Evolutionary conservation across 129 eudicot genomes (phyloP), one percentile per base, ranked within the genome.

Genomic region (Tagetes erecta): DNA sequence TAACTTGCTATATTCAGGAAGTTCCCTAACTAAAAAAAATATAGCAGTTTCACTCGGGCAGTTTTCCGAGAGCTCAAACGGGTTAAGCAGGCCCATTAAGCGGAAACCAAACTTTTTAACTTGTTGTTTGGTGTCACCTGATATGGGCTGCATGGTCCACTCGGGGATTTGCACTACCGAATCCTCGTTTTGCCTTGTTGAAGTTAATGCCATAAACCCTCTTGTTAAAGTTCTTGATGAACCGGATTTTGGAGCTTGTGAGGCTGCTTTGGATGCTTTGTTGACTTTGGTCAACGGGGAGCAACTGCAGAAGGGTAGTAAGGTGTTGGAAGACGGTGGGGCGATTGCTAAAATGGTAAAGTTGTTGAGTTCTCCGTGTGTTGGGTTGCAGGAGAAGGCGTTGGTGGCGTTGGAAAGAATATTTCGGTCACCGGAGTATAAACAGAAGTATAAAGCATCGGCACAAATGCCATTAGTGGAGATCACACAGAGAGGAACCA

Each of bases 401-500:
- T 59, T 85, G 49, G 59, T 56, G 67, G 81, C 83, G 12, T 75
- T 85, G 70, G 86, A 81, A 8, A 69, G 88, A 70, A 74, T 85
- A 63, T 81, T 85, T 31, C 65, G 85, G 76, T 59, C 57, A 47
- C 68, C 67, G 38, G 88, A 84, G 42, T 84, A 53, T 37, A 85
- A 85, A 71, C 70, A 56, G 55, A 82, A 82, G 67, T 85, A 85
- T 63, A 80, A 80, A 67, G 11, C 71, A 39, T 67, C 71, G 4
- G 82, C 82, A 10, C 82, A 85, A 70, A 81, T 82, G 88, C 78
- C 84, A 6, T 73, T 85, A 35, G 84, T 85, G 42, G 86, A 85
- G 67, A 85, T 85, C 52, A 85, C 86, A 71, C 89, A 85, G 67
- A 82, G 84, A 72, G 89, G 89, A 82, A 85, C 71, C 4, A 70